Percentiles rank a stretch among this genome's conserved stretches.
These are phyloP conservation scores for Hagleromyces aurorensis DNA, from an alignment of 805 yeast species.

Conservation along the genomic window DNA sequence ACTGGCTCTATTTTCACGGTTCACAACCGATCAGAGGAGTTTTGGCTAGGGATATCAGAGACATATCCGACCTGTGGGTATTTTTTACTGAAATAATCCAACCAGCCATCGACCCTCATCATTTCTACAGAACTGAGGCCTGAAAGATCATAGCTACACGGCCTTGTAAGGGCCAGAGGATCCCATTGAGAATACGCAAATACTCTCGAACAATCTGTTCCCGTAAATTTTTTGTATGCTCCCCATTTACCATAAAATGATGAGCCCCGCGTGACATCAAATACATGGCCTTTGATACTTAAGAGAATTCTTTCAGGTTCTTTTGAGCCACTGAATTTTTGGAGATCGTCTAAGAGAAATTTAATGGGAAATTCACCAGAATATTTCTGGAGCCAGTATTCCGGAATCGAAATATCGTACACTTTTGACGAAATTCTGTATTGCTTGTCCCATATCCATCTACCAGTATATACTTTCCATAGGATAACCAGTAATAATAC, in stretches of 20 bases:
- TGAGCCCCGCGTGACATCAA: conserved; percentile 18
- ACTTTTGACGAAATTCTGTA: neutral
- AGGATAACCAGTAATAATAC: conserved; percentile 6
- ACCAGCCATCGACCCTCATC: conserved; percentile 17
- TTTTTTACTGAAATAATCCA: conserved; percentile 13
- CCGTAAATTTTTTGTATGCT: conserved; percentile 18
- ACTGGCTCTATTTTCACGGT: no score
- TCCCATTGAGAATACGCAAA: conserved; percentile 18
- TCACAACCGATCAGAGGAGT: no score
- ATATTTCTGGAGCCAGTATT: conserved; percentile 11
- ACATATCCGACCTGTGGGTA: conserved; percentile 19
- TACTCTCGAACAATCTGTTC: conserved; percentile 19
- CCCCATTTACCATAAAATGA: conserved; percentile 22
- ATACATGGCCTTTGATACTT: conserved; percentile 19
- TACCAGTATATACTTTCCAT: conserved; percentile 8
- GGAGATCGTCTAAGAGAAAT: conserved; percentile 9
- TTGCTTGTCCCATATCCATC: conserved; percentile 5
- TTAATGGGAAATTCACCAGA: conserved; percentile 6
- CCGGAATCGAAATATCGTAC: conserved; percentile 4
- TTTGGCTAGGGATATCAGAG: no score
- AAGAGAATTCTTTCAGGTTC: conserved; percentile 10
- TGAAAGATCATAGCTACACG: conserved; percentile 10
- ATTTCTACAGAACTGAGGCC: conserved; percentile 8
- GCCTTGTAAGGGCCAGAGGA: conserved; percentile 10
- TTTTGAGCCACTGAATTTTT: conserved; percentile 6